A percentile compares a stretch with the other conserved stretches of the same genome.
Evolutionary conservation across 352 stramenopile species (phyloP).

Genomic region (Pythium insidiosum): DNA sequence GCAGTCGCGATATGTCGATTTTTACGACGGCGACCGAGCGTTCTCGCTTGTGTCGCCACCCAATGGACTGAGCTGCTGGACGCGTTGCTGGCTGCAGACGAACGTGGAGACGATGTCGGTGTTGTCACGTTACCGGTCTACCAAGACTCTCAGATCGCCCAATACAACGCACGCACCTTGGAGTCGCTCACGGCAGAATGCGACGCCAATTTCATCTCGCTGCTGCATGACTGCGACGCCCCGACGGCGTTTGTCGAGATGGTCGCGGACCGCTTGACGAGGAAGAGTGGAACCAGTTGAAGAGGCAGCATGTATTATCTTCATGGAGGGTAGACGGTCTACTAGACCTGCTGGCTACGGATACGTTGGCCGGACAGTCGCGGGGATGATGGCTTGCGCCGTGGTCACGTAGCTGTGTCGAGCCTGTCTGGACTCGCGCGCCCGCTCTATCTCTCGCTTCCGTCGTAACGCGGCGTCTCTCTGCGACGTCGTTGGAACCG

Average conservation of each 20-base stretch:
- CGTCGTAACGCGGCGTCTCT: constrained; percentile 24
- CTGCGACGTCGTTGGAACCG: constrained; percentile 13
- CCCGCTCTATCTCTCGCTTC: constrained; percentile 32
- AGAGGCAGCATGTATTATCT: no score
- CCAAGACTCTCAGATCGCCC: no score
- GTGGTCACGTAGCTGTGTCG: constrained; percentile 47
- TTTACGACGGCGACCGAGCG: constrained; percentile 3
- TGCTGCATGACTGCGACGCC: no score
- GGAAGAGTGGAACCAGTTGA: no score
- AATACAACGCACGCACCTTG: no score
- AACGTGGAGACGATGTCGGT: no score
- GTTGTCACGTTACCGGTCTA: background rate
- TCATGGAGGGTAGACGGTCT: no score
- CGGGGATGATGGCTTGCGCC: constrained; percentile 39
- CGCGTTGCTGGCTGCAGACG: background rate
- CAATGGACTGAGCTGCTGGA: constrained; percentile 14
- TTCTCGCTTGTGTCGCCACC: constrained; percentile 5
- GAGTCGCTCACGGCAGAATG: no score
- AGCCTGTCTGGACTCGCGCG: constrained; percentile 24
- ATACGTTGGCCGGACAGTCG: constrained; percentile 1
- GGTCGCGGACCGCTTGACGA: no score
- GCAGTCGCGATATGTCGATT: constrained; percentile 7
- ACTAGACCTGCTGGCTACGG: background rate
- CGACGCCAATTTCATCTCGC: no score
- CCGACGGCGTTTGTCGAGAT: no score